Base-by-base conservation (phyloP, 176 grass and related monocot species). In the Aechmea fasciata region DNA sequence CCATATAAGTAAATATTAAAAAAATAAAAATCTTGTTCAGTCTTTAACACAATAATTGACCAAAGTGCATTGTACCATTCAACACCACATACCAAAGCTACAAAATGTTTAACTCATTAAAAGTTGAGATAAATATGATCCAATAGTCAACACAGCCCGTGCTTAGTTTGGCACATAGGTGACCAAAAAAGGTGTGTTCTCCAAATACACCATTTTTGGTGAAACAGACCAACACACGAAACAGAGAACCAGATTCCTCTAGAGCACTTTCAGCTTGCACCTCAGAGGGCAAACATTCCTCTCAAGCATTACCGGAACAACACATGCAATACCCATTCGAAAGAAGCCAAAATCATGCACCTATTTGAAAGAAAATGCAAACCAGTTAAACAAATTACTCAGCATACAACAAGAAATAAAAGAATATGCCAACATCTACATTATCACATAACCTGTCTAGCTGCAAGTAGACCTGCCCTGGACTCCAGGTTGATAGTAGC, bases 271-370 rank as follows among this genome's bases (percentile, higher is more conserved):
- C 29, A 33, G 29, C 29, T 3, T 33, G 29, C 29, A 33, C 29
- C 29, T 33, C 29, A 33, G 2, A 33, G 29, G 29, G 29, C 29
- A n/a, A 13, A 13, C 52, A 55, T 55, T 55, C 15, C 15, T 55
- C 52, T 55, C 52, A 55, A 55, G 11, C 11, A 11, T 55, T 13
- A 55, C 52, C 52, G 12, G 2, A 55, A 55, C 15, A 55, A 13
- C 52, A 55, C 52, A 11, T 15, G 15, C 11, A 55, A 55, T 0
- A 33, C 29, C 29, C 29, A 33, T 33, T 33, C 94, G 80, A 66
- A 99, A 99, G 79, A 99, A 93, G 25, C 94, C 90, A 93, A 99
- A 99, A 99, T 99, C 94, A 88, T 99, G 94, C 72, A 99, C 87
- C 94, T 99, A 81, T 81, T 73, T 77, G 47, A 50, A 80, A 23